A percentile compares a stretch with the other conserved stretches of the same genome.
phyloP scores from a whole-genome alignment of 1,284 basidiomycete species.

The Melampsora americana region DNA sequence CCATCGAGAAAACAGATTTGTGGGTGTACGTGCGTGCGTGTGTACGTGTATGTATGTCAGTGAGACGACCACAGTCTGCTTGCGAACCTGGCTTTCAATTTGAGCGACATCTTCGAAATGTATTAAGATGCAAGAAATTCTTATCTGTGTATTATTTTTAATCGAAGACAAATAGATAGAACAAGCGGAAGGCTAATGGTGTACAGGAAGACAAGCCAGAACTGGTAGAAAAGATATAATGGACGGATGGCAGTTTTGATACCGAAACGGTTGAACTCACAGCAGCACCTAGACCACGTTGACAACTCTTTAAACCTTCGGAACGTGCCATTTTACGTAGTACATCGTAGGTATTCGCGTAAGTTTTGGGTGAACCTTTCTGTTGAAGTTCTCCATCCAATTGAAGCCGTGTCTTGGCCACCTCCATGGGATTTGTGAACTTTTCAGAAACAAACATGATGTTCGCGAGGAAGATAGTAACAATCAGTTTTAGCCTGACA shows the following conservation, averaged over 20 bases:
- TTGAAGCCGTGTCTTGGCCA: slow-evolving; percentile 89
- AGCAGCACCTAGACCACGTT: slow-evolving; percentile 43
- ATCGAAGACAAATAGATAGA: background rate
- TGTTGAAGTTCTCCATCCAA: slow-evolving; percentile 77
- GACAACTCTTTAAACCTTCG: slow-evolving; percentile 38
- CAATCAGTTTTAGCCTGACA: too few species aligned
- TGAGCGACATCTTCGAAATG: too few species aligned
- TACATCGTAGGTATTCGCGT: slow-evolving; percentile 32
- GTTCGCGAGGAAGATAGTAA: background rate
- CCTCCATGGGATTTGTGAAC: slow-evolving; percentile 60
- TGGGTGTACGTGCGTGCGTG: background rate
- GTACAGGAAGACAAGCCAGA: too few species aligned
- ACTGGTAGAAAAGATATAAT: background rate
- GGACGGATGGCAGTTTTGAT: background rate
- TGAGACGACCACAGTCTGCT: too few species aligned
- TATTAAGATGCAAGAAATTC: too few species aligned
- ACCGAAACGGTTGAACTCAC: slow-evolving; percentile 4
- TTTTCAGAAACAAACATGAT: slow-evolving; percentile 3
- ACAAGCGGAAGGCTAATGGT: too few species aligned
- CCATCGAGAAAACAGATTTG: too few species aligned
- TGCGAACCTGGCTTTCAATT: too few species aligned
- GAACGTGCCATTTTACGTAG: slow-evolving; percentile 24
- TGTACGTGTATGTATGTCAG: background rate
- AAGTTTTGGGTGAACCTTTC: slow-evolving; percentile 30
- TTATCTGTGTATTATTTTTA: background rate